phyloP scores from a whole-genome alignment of 176 grass and related monocot species.

The Elaeis guineensis region DNA sequence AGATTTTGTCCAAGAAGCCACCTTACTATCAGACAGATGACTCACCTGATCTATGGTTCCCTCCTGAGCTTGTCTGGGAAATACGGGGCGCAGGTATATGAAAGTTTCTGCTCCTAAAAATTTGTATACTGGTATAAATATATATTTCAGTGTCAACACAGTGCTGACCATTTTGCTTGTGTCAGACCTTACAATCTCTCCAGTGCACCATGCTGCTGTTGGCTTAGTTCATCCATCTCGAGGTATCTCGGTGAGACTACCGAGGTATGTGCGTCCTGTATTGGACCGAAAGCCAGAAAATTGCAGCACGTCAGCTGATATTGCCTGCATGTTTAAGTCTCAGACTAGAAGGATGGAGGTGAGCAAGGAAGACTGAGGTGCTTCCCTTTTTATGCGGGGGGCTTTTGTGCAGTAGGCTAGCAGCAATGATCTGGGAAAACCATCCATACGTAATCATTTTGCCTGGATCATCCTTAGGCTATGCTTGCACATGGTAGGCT shows the following conservation, averaged over 20 bases:
- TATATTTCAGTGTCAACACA: background rate
- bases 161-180: constrained; percentile 4
- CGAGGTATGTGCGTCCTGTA: constrained; percentile 47
- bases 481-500: too few species aligned
- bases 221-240: constrained; percentile 68
- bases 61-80: constrained; percentile 81
- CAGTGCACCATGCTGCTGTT: constrained; percentile 74
- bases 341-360: constrained; percentile 76
- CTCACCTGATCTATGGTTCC: constrained; percentile 69
- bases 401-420: too few species aligned
- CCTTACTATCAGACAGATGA: constrained; percentile 87
- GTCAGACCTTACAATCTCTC: constrained; percentile 75
- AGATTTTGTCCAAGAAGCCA: constrained; percentile 75
- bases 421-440: too few species aligned
- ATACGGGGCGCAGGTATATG: constrained; percentile 72
- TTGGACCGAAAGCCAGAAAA: constrained; percentile 57
- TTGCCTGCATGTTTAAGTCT: constrained; percentile 59
- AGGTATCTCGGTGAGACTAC: constrained; percentile 81
- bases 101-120: background rate
- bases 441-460: too few species aligned
- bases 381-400: too few species aligned
- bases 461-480: too few species aligned
- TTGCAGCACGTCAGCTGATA: constrained; percentile 53
- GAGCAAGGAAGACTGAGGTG: constrained; percentile 6
- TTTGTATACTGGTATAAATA: too few species aligned